Conservation (phyloP, 2,329 filamentous ascomycete species). For the Cladophialophora bantiana region DNA sequence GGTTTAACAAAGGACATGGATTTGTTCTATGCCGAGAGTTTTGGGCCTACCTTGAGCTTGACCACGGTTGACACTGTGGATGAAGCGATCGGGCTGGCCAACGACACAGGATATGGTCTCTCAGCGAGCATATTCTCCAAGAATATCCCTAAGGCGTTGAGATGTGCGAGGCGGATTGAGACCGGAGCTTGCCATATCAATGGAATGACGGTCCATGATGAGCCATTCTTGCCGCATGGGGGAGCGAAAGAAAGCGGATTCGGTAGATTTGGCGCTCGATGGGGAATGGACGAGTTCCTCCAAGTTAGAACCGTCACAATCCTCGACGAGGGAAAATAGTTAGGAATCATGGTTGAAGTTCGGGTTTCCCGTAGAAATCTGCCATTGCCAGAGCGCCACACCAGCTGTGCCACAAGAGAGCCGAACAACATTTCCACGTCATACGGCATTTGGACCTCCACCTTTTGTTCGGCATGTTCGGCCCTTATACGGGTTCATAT, state of each 20-base stretch:
- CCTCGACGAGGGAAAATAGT: conserved; percentile 49
- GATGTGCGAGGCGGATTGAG: conserved; percentile 61
- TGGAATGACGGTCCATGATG: conserved; percentile 48
- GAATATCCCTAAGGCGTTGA: conserved; percentile 53
- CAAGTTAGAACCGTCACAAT: conserved; percentile 61
- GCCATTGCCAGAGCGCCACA: background rate
- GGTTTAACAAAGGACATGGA: conserved; percentile 64
- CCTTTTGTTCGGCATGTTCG: background rate
- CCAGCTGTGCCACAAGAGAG: background rate
- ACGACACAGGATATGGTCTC: conserved; percentile 51
- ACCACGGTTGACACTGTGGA: conserved; percentile 47
- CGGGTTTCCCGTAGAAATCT: background rate
- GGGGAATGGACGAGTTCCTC: conserved; percentile 67
- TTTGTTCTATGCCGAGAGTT: conserved; percentile 63
- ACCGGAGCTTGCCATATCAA: conserved; percentile 69
- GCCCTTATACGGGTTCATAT: background rate
- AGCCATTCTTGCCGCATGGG: conserved; percentile 62
- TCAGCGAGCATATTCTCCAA: conserved; percentile 52
- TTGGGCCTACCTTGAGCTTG: conserved; percentile 52
- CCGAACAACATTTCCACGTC: background rate
- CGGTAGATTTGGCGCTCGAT: conserved; percentile 64
- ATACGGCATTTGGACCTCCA: background rate
- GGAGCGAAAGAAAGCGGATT: conserved; percentile 78
- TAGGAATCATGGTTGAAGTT: background rate
- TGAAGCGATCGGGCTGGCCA: conserved; percentile 48